Conservation (phyloP, 1,139 yeast genomes). For the Eremothecium coryli region DNA sequence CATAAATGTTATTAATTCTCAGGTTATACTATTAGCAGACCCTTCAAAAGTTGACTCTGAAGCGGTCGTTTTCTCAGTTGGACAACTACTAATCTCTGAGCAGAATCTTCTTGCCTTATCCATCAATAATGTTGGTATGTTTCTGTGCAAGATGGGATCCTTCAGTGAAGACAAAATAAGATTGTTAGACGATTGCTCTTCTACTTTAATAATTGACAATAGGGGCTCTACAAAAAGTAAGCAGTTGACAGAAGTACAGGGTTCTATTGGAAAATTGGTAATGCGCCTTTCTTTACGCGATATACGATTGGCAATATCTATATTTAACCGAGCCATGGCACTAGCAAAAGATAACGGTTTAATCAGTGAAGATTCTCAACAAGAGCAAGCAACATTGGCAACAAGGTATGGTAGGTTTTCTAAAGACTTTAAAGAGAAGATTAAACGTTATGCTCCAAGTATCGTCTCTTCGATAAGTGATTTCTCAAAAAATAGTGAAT, state of each 20-base stretch:
- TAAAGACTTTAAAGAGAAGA: constrained; percentile 49
- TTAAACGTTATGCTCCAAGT: constrained; percentile 62
- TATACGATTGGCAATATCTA: constrained; percentile 66
- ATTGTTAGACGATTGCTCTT: constrained; percentile 80
- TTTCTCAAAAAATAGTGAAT: constrained; percentile 15
- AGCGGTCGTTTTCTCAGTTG: constrained; percentile 84
- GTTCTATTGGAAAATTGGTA: constrained; percentile 71
- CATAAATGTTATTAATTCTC: constrained; percentile 67
- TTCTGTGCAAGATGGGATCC: constrained; percentile 65
- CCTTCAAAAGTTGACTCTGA: constrained; percentile 63
- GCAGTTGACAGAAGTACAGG: constrained; percentile 53
- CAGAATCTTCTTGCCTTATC: constrained; percentile 57
- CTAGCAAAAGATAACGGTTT: constrained; percentile 30
- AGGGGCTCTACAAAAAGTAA: constrained; percentile 53
- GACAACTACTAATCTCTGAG: constrained; percentile 63
- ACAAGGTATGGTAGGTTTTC: constrained; percentile 38
- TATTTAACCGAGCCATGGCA: constrained; percentile 62
- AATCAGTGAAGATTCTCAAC: constrained; percentile 14
- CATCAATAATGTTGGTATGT: constrained; percentile 79
- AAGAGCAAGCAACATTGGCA: constrained; percentile 23
- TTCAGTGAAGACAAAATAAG: constrained; percentile 53
- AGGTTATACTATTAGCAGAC: constrained; percentile 72
- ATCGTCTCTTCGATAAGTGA: constrained; percentile 39
- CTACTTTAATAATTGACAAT: constrained; percentile 64
- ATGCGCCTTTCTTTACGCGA: constrained; percentile 81